A percentile compares a stretch with the other conserved stretches of the same genome.
These are phyloP conservation scores for Emmonsiellopsis sp. DNA, from an alignment of 2,329 filamentous ascomycete species.

Conservation along the genomic window DNA sequence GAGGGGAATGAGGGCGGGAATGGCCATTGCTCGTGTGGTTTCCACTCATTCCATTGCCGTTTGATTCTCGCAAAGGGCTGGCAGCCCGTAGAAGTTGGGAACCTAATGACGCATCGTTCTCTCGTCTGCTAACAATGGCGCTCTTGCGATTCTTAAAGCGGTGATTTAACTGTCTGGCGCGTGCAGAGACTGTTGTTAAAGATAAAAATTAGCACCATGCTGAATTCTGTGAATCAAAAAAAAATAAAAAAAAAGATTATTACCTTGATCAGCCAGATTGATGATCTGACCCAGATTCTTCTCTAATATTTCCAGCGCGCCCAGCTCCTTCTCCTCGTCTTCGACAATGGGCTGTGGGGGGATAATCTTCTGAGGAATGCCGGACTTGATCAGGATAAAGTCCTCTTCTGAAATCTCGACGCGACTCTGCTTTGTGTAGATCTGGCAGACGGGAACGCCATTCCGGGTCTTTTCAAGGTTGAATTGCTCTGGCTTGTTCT, in stretches of 20 bases:
- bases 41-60: slow-evolving; percentile 17
- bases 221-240: not conserved
- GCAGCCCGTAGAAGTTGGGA: slow-evolving; percentile 23
- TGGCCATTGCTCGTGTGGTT: slow-evolving; percentile 20
- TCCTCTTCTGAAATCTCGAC: slow-evolving; percentile 85
- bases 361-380: slow-evolving; percentile 72
- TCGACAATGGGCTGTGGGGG: slow-evolving; percentile 73
- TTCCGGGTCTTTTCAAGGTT: slow-evolving; percentile 59
- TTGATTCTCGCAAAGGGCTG: slow-evolving; percentile 30
- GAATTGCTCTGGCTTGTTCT: slow-evolving; percentile 70
- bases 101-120: slow-evolving; percentile 30
- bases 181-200: slow-evolving; percentile 48
- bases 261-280: slow-evolving; percentile 68
- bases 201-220: slow-evolving; percentile 6
- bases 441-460: slow-evolving; percentile 65
- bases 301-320: slow-evolving; percentile 74
- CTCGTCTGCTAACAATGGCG: slow-evolving; percentile 59
- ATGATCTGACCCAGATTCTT: slow-evolving; percentile 67
- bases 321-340: slow-evolving; percentile 77
- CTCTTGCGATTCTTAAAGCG: slow-evolving; percentile 64
- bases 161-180: slow-evolving; percentile 71
- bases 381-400: slow-evolving; percentile 72
- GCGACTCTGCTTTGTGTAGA: slow-evolving; percentile 68
- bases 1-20: slow-evolving; percentile 34
- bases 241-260: slow-evolving; percentile 11